Base-by-base conservation (phyloP, 192 early-diverging fungal species). In the Cladochytrium replicatum region DNA sequence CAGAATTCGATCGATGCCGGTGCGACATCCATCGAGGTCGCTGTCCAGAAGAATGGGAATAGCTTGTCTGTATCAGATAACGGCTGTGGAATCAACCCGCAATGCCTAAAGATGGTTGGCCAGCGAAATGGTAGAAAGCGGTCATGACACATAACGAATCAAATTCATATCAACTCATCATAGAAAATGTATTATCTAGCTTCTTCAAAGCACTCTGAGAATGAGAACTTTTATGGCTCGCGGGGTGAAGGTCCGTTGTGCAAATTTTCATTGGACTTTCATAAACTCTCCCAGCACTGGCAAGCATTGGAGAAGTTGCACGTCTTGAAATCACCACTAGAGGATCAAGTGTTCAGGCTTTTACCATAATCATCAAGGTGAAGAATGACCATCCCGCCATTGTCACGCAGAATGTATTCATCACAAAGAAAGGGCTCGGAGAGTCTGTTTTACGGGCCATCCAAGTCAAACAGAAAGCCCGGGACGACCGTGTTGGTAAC, bases 1-100 rank as follows among this genome's bases (percentile, higher is more conserved):
- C 72, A 83, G 25, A 85, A 85, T 45, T 64, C 78, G 64, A 59
- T 84, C 19, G 84, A 86, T 46, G 80, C 82, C 5, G 47, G 57
- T 1, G 67, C 84, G 6, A 61, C 58, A 0, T 21, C 48, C 0
- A 68, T 86, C 22, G 65, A 80, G 32, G 61, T 68, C 27, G 43
- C 56, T 2, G 52, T 68, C 17, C 51, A 55, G 31, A 25, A n/a
- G n/a, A 65, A 59, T 27, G 1, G 4, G 40, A 47, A 19, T 40
- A 43, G 1, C 68, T 58, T 39, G 50, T 85, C 7, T 61, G 76
- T 82, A 4, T 55, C 57, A 1, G 83, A 85, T 46, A 75, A 85
- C 57, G 83, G 83, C 2, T 27, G 28, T 5, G 83, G 83, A 6
- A 83, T 85, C 23, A 45, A 47, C 9, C 48, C 62, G 4, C 40